Percentiles rank a stretch among this genome's conserved stretches.
These are phyloP conservation scores for Lichenothelia convexa DNA, from an alignment of 495 filamentous ascomycete species.

Conservation along the genomic window DNA sequence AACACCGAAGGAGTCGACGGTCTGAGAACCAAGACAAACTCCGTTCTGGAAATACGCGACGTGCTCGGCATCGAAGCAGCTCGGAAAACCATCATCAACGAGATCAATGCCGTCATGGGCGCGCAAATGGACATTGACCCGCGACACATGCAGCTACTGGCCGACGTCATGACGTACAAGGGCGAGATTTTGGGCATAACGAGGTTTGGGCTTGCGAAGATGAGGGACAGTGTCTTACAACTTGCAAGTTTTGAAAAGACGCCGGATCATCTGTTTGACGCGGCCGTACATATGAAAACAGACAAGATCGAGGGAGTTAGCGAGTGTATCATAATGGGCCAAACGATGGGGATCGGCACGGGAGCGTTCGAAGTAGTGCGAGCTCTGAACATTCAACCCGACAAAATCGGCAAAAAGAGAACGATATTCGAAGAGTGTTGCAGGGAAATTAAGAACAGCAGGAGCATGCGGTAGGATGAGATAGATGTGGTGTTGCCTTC, in stretches of 20 bases:
- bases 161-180: constrained; percentile 99
- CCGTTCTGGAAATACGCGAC: constrained; percentile 75
- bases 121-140: constrained; percentile 85
- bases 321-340: constrained; percentile 97
- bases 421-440: constrained; percentile 53
- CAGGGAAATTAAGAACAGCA: neutral
- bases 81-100: constrained; percentile 58
- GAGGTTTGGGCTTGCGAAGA: constrained; percentile 88
- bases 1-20: constrained; percentile 76
- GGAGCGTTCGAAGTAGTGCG: constrained; percentile 80
- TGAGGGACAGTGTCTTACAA: constrained; percentile 86
- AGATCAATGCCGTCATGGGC: constrained; percentile 69
- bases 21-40: constrained; percentile 54
- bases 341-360: constrained; percentile 77
- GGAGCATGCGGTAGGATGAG: too few relatives aligned
- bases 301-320: constrained; percentile 83
- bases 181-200: constrained; percentile 97
- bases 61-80: constrained; percentile 97
- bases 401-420: constrained; percentile 41
- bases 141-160: constrained; percentile 92
- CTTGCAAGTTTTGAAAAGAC: constrained; percentile 97
- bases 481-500: too few relatives aligned
- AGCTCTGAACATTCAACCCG: constrained; percentile 45
- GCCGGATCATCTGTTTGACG: constrained; percentile 92
- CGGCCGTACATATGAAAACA: constrained; percentile 71